A percentile compares a stretch with the other conserved stretches of the same genome.
Conservation (phyloP, 768 basidiomycete species). For the Boletus edulis region DNA sequence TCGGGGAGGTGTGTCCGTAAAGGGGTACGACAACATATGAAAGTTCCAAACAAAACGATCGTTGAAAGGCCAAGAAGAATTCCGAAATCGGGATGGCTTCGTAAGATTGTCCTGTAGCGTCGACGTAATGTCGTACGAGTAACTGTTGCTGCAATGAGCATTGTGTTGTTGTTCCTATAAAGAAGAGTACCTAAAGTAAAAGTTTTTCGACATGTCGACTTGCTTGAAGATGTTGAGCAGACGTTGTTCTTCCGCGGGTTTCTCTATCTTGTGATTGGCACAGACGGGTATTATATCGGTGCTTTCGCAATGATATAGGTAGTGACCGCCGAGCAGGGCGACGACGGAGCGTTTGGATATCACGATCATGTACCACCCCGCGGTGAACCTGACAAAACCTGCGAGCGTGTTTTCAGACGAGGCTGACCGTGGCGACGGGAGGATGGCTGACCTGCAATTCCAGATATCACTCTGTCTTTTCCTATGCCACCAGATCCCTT, state of each 20-base stretch:
- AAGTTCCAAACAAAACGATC: conserved; percentile 96
- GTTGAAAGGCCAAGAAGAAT: conserved; percentile 65
- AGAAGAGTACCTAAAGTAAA: conserved; percentile 82
- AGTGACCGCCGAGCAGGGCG: conserved; percentile 91
- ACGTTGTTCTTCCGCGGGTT: conserved; percentile 84
- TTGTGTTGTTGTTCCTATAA: not conserved
- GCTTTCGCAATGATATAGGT: conserved; percentile 93
- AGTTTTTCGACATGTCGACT: conserved; percentile 98
- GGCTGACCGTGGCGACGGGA: not conserved
- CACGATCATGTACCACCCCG: conserved; percentile 94
- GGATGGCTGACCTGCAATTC: conserved; percentile 62
- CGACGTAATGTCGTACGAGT: conserved; percentile 97
- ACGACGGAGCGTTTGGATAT: conserved; percentile 90
- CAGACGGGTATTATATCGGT: conserved; percentile 81
- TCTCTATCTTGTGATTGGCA: conserved; percentile 80
- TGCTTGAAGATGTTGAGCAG: conserved; percentile 91
- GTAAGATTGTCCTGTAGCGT: conserved; percentile 91
- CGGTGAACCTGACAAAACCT: conserved; percentile 92
- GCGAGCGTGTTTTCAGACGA: not conserved
- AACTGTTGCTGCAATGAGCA: conserved; percentile 43
- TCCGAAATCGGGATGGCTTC: conserved; percentile 43
- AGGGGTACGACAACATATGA: conserved; percentile 74
- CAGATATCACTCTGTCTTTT: conserved; percentile 75
- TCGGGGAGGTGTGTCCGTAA: conserved; percentile 41
- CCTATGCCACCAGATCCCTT: conserved; percentile 83